A percentile compares a stretch with the other conserved stretches of the same genome.
These are phyloP conservation scores for Xeromyces bisporus DNA, from an alignment of 495 filamentous ascomycete genomes.

Conservation along the genomic window DNA sequence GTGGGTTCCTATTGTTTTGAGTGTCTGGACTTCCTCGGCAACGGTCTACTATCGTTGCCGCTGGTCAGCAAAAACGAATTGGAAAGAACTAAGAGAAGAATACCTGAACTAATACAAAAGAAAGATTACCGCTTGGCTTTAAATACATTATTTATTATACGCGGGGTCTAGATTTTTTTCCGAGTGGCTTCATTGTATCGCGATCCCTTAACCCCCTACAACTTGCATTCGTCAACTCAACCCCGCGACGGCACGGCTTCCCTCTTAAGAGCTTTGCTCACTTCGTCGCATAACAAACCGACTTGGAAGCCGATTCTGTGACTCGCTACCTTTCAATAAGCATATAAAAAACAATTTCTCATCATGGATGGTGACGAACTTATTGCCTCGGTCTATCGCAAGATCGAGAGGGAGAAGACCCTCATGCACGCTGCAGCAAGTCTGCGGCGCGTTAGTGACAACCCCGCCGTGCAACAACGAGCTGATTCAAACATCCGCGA, in stretches of 20 bases:
- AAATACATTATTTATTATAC: too few species aligned
- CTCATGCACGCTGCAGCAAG: conserved; percentile 85
- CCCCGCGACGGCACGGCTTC: conserved; percentile 15
- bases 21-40: too few species aligned
- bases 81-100: too few species aligned
- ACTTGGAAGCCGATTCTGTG: conserved; percentile 35
- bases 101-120: too few species aligned
- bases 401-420: conserved; percentile 96
- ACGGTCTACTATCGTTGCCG: too few species aligned
- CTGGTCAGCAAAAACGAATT: too few species aligned
- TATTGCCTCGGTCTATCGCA: conserved; percentile 74
- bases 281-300: conserved; percentile 27
- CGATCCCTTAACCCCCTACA: conserved; percentile 11
- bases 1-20: too few species aligned
- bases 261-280: conserved; percentile 2
- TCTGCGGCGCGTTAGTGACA: conserved; percentile 90
- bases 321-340: conserved; percentile 26
- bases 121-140: too few species aligned
- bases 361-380: conserved; percentile 51
- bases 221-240: conserved; percentile 22
- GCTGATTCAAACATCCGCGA: conserved; percentile 88
- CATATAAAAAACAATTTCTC: too few species aligned
- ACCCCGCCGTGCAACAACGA: conserved; percentile 71
- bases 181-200: neutral
- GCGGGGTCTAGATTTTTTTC: neutral